A percentile compares a stretch with the other conserved stretches of the same genome.
These are phyloP conservation scores for Jamesozyma lodderae DNA, from an alignment of 805 yeast genomes.

Conservation along the genomic window DNA sequence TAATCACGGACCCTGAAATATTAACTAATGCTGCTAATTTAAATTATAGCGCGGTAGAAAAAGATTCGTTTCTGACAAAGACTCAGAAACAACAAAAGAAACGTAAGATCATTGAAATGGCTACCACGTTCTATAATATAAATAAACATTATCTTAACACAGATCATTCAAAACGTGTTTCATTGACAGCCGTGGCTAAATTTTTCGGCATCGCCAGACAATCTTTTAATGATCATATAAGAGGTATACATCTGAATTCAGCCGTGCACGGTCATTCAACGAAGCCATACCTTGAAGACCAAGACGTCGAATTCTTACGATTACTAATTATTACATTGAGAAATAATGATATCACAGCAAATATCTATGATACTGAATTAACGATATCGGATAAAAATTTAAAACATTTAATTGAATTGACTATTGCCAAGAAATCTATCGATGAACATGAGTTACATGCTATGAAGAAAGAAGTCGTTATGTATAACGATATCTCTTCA, in stretches of 20 bases:
- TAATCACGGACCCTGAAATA: conserved; percentile 6
- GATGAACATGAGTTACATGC: background rate
- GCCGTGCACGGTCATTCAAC: conserved; percentile 7
- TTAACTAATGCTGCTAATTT: background rate
- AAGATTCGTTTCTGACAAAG: conserved; percentile 1
- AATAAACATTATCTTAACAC: background rate
- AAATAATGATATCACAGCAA: background rate
- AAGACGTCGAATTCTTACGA: conserved; percentile 4
- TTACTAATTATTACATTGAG: background rate
- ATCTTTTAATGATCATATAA: conserved; percentile 9
- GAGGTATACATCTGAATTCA: conserved; percentile 6
- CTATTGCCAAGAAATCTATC: background rate
- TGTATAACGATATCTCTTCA: too few species aligned
- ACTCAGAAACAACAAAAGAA: conserved; percentile 4
- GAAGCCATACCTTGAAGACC: conserved; percentile 4
- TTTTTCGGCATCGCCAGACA: conserved; percentile 10
- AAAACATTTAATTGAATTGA: conserved; percentile 4
- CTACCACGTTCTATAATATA: conserved; percentile 4
- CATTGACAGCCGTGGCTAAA: conserved; percentile 6
- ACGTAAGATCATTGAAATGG: conserved; percentile 7
- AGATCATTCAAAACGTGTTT: background rate
- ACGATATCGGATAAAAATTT: conserved; percentile 6
- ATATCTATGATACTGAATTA: background rate
- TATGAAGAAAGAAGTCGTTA: conserved; percentile 1
- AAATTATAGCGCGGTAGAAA: conserved; percentile 5